Percentiles rank a stretch among this genome's conserved stretches.
Conservation (phyloP, 345 rosid genomes). For the Salix dunnii region DNA sequence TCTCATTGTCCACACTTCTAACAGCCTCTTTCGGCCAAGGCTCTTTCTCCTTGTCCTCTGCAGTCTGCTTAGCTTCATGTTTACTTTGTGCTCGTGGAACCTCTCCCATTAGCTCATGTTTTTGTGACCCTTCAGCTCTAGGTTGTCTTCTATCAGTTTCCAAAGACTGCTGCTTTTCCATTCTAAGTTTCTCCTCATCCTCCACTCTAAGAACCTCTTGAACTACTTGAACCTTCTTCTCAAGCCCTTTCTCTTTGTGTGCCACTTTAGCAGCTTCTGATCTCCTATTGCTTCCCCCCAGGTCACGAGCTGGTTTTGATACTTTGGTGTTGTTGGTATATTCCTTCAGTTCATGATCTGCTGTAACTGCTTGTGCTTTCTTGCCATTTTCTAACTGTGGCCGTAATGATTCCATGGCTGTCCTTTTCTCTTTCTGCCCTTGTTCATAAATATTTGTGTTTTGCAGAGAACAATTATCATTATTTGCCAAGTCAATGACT, state of each 20-base stretch:
- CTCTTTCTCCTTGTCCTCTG: constrained; percentile 33
- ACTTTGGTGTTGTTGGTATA: constrained; percentile 24
- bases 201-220: constrained; percentile 37
- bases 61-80: constrained; percentile 27
- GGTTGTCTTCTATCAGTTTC: constrained; percentile 38
- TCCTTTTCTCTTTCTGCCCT: constrained; percentile 37
- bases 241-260: constrained; percentile 27
- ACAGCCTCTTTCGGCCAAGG: constrained; percentile 23
- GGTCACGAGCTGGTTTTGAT: constrained; percentile 24
- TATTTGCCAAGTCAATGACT: constrained; percentile 37
- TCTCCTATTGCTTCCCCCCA: constrained; percentile 19
- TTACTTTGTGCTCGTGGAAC: constrained; percentile 28
- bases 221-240: constrained; percentile 32
- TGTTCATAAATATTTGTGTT: constrained; percentile 29
- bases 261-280: constrained; percentile 36
- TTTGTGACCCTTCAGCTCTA: constrained; percentile 31
- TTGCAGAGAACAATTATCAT: constrained; percentile 28
- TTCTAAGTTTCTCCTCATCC: constrained; percentile 34
- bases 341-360: constrained; percentile 33
- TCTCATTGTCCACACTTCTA: constrained; percentile 21
- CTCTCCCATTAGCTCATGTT: constrained; percentile 32
- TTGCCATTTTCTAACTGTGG: constrained; percentile 25
- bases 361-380: constrained; percentile 35
- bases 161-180: constrained; percentile 19
- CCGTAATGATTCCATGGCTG: constrained; percentile 28